Base-by-base conservation (phyloP, 2,329 filamentous ascomycete species). In the Celoporthe dispersa region DNA sequence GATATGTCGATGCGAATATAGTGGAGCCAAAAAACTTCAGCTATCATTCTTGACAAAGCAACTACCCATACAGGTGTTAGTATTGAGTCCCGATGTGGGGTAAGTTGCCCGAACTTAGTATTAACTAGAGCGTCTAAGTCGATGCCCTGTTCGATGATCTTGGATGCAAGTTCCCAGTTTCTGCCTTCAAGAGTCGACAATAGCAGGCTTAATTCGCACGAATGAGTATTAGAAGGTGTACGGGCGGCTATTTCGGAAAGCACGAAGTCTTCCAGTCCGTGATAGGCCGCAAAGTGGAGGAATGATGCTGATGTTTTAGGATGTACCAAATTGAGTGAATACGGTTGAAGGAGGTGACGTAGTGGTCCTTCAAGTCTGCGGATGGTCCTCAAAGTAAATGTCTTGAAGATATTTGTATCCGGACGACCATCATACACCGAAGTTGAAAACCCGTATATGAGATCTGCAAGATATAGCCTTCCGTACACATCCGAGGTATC, bases 401-500 rank as follows among this genome's bases (percentile, higher is more conserved):
- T n/a, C 3, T 41, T 12, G 59, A 31, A 31, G 8, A 9, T 12
- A 39, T 2, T 33, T 16, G n/a, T 4, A 11, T 35, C 3, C 12
- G 8, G 3, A 39, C n/a, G n/a, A n/a, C n/a, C n/a, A n/a, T n/a
- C n/a, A n/a, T n/a, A n/a, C n/a, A n/a, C n/a, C n/a, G n/a, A n/a
- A n/a, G n/a, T n/a, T n/a, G n/a, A n/a, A n/a, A n/a, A n/a, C n/a
- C 39, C 35, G 25, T 64, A 64, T 19, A 51, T 4, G 12, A 64
- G 2, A 16, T 33, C 1, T 7, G 39, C 61, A 31, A 64, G 61
- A 22, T 11, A 48, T 4, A 25, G 2, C 28, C 61, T 28, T 5
- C 61, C 61, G 61, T 64, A 64, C 28, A 64, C 61, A 6, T 64
- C 61, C 2, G 61, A 25, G 28, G n/a, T 48, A 19, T 22, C 37